A percentile compares a stretch with the other conserved stretches of the same genome.
These are phyloP conservation scores for Meira miltonrushii DNA, from an alignment of 1,284 basidiomycete species.

Conservation along the genomic window DNA sequence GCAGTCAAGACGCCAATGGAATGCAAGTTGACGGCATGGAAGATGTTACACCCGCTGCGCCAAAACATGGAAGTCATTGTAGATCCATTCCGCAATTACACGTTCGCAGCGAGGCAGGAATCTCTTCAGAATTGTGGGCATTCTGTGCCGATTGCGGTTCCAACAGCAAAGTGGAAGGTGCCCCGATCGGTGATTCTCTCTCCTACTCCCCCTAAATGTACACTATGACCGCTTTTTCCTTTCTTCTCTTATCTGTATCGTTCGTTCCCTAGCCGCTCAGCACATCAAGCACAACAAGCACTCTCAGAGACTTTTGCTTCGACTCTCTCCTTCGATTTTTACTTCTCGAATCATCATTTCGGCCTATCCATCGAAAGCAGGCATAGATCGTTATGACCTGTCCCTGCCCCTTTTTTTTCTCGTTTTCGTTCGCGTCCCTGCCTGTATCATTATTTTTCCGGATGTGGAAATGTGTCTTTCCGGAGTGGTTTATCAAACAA, in stretches of 20 bases:
- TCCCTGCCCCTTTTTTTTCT: too few species aligned
- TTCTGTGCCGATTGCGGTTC: conserved; percentile 2
- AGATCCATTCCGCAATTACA: conserved; percentile 6
- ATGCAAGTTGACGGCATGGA: conserved; percentile 1
- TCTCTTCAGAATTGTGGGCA: conserved; percentile 3
- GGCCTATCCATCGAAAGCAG: too few species aligned
- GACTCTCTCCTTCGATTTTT: too few species aligned
- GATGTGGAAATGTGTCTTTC: too few species aligned
- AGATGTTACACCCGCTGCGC: neutral
- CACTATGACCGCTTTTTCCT: neutral
- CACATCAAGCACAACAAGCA: too few species aligned
- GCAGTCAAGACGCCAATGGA: neutral
- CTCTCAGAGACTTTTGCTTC: too few species aligned
- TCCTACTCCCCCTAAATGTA: neutral
- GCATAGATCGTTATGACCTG: too few species aligned
- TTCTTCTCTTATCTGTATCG: neutral
- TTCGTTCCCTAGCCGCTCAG: too few species aligned
- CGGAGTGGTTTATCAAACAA: too few species aligned
- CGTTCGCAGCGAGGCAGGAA: neutral
- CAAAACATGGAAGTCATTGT: conserved; percentile 6
- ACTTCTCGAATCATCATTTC: too few species aligned
- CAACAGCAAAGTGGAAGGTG: neutral
- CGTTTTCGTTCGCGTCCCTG: neutral
- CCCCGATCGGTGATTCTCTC: neutral
- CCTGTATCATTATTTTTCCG: neutral